Base-by-base conservation (phyloP, 805 yeast species). In the Lachancea sp. region DNA sequence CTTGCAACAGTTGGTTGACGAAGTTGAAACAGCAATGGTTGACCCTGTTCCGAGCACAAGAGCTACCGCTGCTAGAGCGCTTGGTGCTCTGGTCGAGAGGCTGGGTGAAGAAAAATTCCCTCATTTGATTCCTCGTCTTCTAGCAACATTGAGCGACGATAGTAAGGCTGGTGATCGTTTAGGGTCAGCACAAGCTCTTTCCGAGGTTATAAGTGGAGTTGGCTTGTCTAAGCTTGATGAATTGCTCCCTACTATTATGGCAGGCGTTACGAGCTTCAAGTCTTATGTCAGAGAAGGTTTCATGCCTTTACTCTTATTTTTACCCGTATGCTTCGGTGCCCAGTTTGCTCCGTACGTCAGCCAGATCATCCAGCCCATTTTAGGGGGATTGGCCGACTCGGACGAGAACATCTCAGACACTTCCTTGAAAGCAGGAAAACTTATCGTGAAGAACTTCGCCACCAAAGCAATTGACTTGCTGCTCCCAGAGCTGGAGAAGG, bases 41-140 rank as follows among this genome's bases (percentile, higher is more conserved):
- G 99, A 92, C 53, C 98, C 98, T 1, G 98, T 92, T 38, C 96
- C 97, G 23, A 85, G 80, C 30, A 92, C 99, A 0, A 78, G 97
- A 60, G 94, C 97, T 1, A 92, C 96, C 16, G 97, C 97, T 18
- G 89, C 97, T 16, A 79, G 97, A 64, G 98, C 98, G 0, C 68
- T 92, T 38, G 99, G 99, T 51, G 87, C 97, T 0, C 71, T 92
- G 47, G 96, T 94, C 35, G 97, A 92, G 61, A 90, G 89, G 60
- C 71, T 92, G 29, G 99, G 99, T 41, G 99, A 92, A 64, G 95
- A 86, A 34, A 81, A 78, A 51, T 89, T 92, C 86, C 97, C 98
- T 25, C 83, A 77, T 29, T 77, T 92, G 59, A 83, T 92, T 51
- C 85, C 94, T 34, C 77, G 88, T 44, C 72, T 92, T 47, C 57